Evolutionary conservation across 495 filamentous ascomycete genomes (phyloP).

Genomic region (Podospora pseudoanserina): DNA sequence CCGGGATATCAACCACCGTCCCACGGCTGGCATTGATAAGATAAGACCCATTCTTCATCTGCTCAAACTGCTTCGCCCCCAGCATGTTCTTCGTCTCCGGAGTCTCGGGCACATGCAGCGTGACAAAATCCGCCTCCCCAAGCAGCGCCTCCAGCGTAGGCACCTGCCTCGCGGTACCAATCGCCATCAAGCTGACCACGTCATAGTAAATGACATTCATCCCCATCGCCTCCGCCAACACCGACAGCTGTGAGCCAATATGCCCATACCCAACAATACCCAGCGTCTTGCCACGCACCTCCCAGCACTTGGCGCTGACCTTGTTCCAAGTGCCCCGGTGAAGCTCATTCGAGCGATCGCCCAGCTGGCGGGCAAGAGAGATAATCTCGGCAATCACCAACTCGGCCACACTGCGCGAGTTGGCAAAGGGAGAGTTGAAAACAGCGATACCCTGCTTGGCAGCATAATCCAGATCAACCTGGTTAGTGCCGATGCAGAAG

Average conservation of each 20-base stretch:
- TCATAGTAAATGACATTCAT: slow-evolving; percentile 98
- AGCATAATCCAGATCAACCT: slow-evolving; percentile 91
- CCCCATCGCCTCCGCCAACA: slow-evolving; percentile 94
- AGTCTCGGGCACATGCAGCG: slow-evolving; percentile 89
- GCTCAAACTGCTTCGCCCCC: slow-evolving; percentile 64
- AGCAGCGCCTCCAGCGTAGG: slow-evolving; percentile 72
- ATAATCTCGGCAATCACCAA: slow-evolving; percentile 94
- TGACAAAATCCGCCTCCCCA: slow-evolving; percentile 80
- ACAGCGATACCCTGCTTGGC: slow-evolving; percentile 91
- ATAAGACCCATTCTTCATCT: slow-evolving; percentile 91
- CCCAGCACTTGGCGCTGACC: slow-evolving; percentile 93
- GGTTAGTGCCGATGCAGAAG: slow-evolving; percentile 99
- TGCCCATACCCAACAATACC: slow-evolving; percentile 97
- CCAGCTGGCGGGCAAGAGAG: slow-evolving; percentile 80
- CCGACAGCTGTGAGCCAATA: slow-evolving; percentile 94
- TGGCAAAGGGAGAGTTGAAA: slow-evolving; percentile 98
- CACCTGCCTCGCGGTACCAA: slow-evolving; percentile 84
- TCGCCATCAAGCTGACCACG: slow-evolving; percentile 83
- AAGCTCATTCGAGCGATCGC: slow-evolving; percentile 92
- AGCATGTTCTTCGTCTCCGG: slow-evolving; percentile 92
- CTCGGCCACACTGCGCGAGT: slow-evolving; percentile 95
- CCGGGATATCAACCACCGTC: slow-evolving; percentile 90
- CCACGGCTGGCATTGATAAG: slow-evolving; percentile 95
- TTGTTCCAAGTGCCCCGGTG: slow-evolving; percentile 97
- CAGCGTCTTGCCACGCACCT: slow-evolving; percentile 94